Base-by-base conservation (phyloP, 192 early-diverging fungal species). In the Podila clonocystis region DNA sequence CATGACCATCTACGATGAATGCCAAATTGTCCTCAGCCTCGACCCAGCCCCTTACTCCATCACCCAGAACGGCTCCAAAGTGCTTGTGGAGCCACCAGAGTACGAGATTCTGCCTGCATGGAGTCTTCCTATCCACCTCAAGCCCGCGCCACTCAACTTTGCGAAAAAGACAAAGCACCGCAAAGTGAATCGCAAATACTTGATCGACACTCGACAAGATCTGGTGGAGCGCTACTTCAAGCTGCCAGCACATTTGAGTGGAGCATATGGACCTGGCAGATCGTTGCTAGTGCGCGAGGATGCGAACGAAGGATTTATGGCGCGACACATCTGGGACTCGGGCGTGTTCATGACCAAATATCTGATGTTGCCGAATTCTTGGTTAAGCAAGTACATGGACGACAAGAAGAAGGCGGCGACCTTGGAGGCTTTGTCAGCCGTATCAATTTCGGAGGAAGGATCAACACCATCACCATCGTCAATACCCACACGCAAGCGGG, bases 321-420 rank as follows among this genome's bases (percentile, higher is more conserved):
- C 77, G 9, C 71, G 77, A 6, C 77, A 80, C 68, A 80, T 80
- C 19, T 80, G 77, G 77, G 77, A 80, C n/a, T 80, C 77, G 3
- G 77, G 77, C 24, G 77, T 80, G 26, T 80, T 73, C 24, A 80
- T 80, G 77, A 67, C 77, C 8, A 80, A 80, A 29, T 69, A 80
- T 31, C 49, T 80, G 12, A 80, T 80, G 77, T 41, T 73, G 5
- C 45, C 65, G 9, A 62, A 73, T 20, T 80, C 77, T 8, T 80
- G 77, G 77, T 67, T 80, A 26, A 73, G 77, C 52, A 50, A 60
- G 30, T 80, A 80, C 62, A 80, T 80, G 77, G 62, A 58, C 28
- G 63, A 80, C 59, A 68, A 50, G 22, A 13, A n/a, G 12, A 45
- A 50, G 24, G 50, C 6, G 45, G 36, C 50, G 22, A 19, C 62